phyloP scores from a whole-genome alignment of 1,284 basidiomycete genomes.

The Trichosporon sp. region DNA sequence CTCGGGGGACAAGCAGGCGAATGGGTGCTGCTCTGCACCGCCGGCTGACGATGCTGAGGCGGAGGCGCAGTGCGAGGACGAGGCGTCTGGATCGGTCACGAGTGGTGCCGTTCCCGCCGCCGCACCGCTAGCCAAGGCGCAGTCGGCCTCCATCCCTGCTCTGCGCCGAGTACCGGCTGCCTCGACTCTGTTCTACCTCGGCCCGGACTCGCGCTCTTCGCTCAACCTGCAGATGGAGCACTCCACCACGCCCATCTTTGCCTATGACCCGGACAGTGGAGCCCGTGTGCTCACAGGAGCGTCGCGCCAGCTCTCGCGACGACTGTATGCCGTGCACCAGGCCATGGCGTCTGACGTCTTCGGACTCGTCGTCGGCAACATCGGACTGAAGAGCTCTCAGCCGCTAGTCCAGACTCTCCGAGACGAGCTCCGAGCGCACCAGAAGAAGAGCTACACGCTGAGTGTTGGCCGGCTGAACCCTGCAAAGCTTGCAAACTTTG shows the following conservation, averaged over 20 bases:
- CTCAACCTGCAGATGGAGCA: slow-evolving; percentile 84
- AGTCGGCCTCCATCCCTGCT: slow-evolving; percentile 27
- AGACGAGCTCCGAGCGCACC: slow-evolving; percentile 56
- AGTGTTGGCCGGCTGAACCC: slow-evolving; percentile 94
- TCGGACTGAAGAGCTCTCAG: slow-evolving; percentile 76
- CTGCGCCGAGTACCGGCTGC: slow-evolving; percentile 38
- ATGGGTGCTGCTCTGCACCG: neutral
- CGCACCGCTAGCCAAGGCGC: neutral
- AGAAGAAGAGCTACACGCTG: slow-evolving; percentile 89
- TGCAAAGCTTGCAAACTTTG: slow-evolving; percentile 90
- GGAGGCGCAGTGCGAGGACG: neutral
- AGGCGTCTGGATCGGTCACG: neutral
- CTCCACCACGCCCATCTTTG: slow-evolving; percentile 50
- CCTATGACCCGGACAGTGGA: slow-evolving; percentile 61
- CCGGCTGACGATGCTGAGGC: neutral
- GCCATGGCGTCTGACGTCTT: slow-evolving; percentile 90
- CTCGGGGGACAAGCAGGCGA: neutral
- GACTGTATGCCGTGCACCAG: slow-evolving; percentile 81
- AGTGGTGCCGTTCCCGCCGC: neutral
- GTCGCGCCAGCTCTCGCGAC: slow-evolving; percentile 83
- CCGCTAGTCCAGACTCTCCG: slow-evolving; percentile 74
- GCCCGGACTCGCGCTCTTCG: slow-evolving; percentile 71
- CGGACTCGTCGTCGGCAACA: slow-evolving; percentile 89
- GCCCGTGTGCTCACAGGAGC: slow-evolving; percentile 29
- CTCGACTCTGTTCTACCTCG: slow-evolving; percentile 68